phyloP scores from a whole-genome alignment of 2,329 filamentous ascomycete species.

The Neofusicoccum parvum region DNA sequence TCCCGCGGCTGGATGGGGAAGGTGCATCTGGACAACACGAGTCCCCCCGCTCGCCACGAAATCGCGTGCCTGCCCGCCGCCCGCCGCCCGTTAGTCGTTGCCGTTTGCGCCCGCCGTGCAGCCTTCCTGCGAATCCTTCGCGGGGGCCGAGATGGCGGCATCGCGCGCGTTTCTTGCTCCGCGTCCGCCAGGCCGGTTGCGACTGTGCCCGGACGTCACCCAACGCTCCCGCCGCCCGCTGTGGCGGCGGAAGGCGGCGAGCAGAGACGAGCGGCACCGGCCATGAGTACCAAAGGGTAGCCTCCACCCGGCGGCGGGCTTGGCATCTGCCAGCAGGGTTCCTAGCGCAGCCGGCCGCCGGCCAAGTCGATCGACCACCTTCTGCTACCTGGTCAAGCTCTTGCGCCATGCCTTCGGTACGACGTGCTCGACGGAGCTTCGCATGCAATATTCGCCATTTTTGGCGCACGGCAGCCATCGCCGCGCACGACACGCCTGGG shows the following conservation, averaged over 20 bases:
- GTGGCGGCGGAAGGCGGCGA: neutral
- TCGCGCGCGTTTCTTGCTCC: neutral
- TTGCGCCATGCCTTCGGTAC: neutral
- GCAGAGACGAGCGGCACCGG: neutral
- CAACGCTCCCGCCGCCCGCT: neutral
- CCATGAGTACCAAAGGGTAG: neutral
- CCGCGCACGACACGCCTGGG: neutral
- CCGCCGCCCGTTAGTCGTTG: neutral
- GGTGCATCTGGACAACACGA: slow-evolving; percentile 3
- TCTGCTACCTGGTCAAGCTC: slow-evolving; percentile 1
- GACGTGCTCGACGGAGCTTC: neutral
- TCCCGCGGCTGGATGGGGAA: slow-evolving; percentile 3
- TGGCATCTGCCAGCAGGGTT: neutral
- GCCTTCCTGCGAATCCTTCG: slow-evolving; percentile 6
- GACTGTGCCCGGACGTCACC: neutral
- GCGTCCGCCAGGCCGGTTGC: neutral
- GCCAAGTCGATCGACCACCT: neutral
- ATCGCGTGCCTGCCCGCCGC: neutral
- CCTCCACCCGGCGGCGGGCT: neutral
- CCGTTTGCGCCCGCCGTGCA: neutral
- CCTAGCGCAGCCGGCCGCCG: neutral
- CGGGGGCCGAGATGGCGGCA: neutral
- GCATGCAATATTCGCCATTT: slow-evolving; percentile 10
- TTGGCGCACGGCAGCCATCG: too few relatives aligned
- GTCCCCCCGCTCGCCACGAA: neutral